These are phyloP conservation scores for Rhinocladiella similis DNA, from an alignment of 2,329 filamentous ascomycete genomes.

Conservation along the genomic window DNA sequence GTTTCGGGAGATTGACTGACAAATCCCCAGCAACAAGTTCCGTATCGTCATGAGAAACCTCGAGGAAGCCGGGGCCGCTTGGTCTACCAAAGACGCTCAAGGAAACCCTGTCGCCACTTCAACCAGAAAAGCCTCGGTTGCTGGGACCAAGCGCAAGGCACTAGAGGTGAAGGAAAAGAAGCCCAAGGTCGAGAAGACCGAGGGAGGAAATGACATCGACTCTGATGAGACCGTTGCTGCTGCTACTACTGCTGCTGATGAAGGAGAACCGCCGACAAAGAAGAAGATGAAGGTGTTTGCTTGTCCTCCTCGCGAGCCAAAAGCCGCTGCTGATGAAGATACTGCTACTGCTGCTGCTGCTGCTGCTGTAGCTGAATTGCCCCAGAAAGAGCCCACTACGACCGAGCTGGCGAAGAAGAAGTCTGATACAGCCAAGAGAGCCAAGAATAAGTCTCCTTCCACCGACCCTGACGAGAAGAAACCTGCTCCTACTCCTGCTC, in stretches of 20 bases:
- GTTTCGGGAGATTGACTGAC: constrained; percentile 1
- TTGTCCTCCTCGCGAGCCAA: background rate
- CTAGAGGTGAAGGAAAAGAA: background rate
- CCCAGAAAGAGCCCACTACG: too few species aligned
- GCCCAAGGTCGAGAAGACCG: background rate
- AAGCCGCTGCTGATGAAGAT: too few species aligned
- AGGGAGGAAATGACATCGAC: background rate
- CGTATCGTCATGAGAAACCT: constrained; percentile 25
- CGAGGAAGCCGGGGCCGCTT: constrained; percentile 14
- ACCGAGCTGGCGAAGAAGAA: too few species aligned
- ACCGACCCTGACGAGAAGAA: too few species aligned
- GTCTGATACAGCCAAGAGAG: too few species aligned
- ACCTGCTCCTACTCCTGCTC: too few species aligned
- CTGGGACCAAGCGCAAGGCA: constrained; percentile 20
- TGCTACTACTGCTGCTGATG: background rate
- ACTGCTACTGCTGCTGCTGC: too few species aligned
- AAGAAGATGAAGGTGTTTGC: background rate
- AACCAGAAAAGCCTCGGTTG: constrained; percentile 4
- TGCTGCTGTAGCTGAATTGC: too few species aligned
- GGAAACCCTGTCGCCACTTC: background rate
- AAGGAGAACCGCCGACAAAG: background rate
- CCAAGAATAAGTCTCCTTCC: too few species aligned
- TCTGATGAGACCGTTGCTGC: background rate
- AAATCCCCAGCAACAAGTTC: constrained; percentile 27
- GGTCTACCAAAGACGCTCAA: constrained; percentile 6